Evolutionary conservation across 371 early-diverging fungal genomes (phyloP), one percentile per base, ranked within the genome.

Genomic region (Mucor lusitanicus): DNA sequence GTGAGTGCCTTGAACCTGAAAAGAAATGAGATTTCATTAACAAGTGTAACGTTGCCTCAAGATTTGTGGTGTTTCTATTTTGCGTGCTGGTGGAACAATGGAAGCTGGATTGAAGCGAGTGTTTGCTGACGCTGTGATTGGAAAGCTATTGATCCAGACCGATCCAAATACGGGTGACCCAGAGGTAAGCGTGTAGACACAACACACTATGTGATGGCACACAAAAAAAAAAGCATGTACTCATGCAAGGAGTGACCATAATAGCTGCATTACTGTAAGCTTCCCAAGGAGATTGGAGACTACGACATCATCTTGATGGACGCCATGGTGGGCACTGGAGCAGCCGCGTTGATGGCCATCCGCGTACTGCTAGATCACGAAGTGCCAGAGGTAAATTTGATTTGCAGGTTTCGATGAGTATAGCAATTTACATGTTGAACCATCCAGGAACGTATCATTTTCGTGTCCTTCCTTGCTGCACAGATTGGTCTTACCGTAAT

Each of bases 261-360:
- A 6, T 6, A 90, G 74, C 77, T 95, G 59, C 94, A 94, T 74
- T 92, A 92, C 61, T 87, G 82, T 71, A 93, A 90, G 65, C 79
- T 94, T 13, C 95, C 95, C 8, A 65, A 70, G 1, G 81, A 89
- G 59, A 85, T 93, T n/a, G 64, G 73, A 3, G 66, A 85, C 37
- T 80, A 84, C 65, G 78, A 80, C 69, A 90, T 92, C 9, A 69
- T 94, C 37, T 76, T 94, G 56, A 89, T 90, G 86, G 94, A 94
- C 75, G 90, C 94, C 3, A 89, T 90, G 37, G 82, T 94, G 23
- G 92, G 91, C 3, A 91, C 94, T 12, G 97, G 97, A 28, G 97
- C 95, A 11, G 93, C 94, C 12, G 96, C 93, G 3, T 64, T 95
- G 74, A 96, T 96, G 96, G 96, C 97, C 6, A 90, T 97, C 35